Percentiles rank a stretch among this genome's conserved stretches.
Evolutionary conservation across 352 stramenopile species (phyloP).

Genomic region (Paralagenidium karlingii): DNA sequence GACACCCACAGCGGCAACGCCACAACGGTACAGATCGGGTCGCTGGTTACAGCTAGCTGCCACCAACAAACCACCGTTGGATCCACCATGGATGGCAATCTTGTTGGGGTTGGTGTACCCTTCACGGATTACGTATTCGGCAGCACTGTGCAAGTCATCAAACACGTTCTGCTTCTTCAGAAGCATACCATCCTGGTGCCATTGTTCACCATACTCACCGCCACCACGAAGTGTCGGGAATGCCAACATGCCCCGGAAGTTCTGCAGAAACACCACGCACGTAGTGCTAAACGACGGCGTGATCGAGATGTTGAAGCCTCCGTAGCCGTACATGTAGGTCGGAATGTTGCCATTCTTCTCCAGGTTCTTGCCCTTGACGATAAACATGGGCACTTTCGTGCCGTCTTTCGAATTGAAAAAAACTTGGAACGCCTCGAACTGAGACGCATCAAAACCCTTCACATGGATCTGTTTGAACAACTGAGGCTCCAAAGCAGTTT

Average conservation of each 20-base stretch:
- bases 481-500: conserved; percentile 12
- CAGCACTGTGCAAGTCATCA: conserved; percentile 93
- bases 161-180: conserved; percentile 92
- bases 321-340: conserved; percentile 91
- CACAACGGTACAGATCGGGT: conserved; percentile 87
- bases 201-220: conserved; percentile 87
- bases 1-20: conserved; percentile 88
- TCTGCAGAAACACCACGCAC: conserved; percentile 81
- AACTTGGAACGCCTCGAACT: conserved; percentile 72
- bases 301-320: conserved; percentile 93
- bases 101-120: conserved; percentile 83
- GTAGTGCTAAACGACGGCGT: conserved; percentile 83
- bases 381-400: conserved; percentile 93
- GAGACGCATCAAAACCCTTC: conserved; percentile 62
- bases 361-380: conserved; percentile 79
- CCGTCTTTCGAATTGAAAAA: conserved; percentile 90
- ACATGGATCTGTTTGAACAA: conserved; percentile 68
- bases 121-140: conserved; percentile 83
- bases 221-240: conserved; percentile 90
- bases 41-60: conserved; percentile 84
- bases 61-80: conserved; percentile 90
- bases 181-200: conserved; percentile 88
- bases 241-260: conserved; percentile 86
- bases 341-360: conserved; percentile 64
- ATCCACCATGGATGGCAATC: conserved; percentile 86